Evolutionary conservation across 2,329 filamentous ascomycete genomes (phyloP), one percentile per base, ranked within the genome.

Genomic region (Penicillium sp.): DNA sequence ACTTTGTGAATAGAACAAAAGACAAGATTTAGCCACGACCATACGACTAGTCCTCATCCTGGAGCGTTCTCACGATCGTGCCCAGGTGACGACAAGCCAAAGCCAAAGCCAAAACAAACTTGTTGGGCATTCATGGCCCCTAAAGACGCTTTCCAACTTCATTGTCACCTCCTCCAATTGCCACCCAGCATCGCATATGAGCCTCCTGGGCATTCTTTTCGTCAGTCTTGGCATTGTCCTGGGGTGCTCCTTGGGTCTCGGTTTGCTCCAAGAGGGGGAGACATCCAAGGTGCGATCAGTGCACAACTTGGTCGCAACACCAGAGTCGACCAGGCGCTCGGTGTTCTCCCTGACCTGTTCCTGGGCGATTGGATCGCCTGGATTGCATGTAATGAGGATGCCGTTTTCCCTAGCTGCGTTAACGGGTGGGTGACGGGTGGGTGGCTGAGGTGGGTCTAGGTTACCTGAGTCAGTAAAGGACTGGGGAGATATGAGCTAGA

Each of bases 401-500:
- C 44, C 31, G 23, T 39, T 57, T 33, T 8, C 3, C 43, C 44
- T n/a, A 10, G 55, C 44, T 4, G 50, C 44, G 11, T 53, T 53
- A 13, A 57, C 9, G 2, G 50, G 33, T 1, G 31, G 29, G 2
- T 38, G 46, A 57, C 9, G 2, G 50, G 33, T 1, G 31, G 29
- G 2, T 38, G 46, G 7, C 8, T 9, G 1, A 27, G 15, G 16
- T n/a, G 10, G 2, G 11, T 34, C 47, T 51, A 29, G 4, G 10
- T 34, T 33, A 13, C 2, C 4, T 0, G 4, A 6, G 29, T 53
- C 1, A 44, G 43, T 27, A 21, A 33, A 11, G 4, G 5, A 13
- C 5, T 2, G 2, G 9, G n/a, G 36, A 21, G n/a, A 9, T 1
- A 13, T 23, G 16, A 29, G 1, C 0, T n/a, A 2, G 23, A 31